A percentile compares a stretch with the other conserved stretches of the same genome.
Evolutionary conservation across 2,329 filamentous ascomycete species (phyloP).

Genomic region (Alternaria ventricosa): DNA sequence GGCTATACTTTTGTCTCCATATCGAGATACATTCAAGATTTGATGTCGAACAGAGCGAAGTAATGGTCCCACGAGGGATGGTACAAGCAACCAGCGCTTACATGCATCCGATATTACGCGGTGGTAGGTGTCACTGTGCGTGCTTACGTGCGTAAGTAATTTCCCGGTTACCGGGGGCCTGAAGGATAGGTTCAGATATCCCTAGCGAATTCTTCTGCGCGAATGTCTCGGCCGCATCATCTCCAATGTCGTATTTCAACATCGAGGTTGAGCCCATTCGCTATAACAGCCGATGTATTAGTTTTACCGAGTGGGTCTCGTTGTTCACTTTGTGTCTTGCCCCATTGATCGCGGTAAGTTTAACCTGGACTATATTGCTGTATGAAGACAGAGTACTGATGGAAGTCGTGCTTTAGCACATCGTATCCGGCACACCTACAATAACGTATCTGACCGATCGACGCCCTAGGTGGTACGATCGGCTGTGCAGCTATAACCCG

Average conservation of each 20-base stretch:
- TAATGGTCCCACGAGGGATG: neutral
- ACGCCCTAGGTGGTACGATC: constrained; percentile 39
- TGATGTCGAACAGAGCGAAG: neutral
- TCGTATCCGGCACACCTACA: constrained; percentile 33
- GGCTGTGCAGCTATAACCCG: constrained; percentile 43
- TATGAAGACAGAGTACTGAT: neutral
- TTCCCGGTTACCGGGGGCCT: neutral
- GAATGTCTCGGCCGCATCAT: neutral
- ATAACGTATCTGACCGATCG: constrained; percentile 22
- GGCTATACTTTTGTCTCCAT: neutral
- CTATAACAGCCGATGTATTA: constrained; percentile 12
- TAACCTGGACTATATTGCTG: neutral
- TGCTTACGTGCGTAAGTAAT: neutral
- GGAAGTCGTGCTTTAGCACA: constrained; percentile 15
- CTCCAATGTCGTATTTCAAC: neutral
- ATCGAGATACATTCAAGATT: neutral
- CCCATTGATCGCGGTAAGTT: constrained; percentile 34
- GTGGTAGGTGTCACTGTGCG: neutral
- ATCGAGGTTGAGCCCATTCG: constrained; percentile 5
- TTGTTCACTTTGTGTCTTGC: constrained; percentile 42
- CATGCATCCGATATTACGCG: neutral
- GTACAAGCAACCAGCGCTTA: neutral
- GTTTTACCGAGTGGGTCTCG: constrained; percentile 40
- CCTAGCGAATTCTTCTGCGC: neutral
- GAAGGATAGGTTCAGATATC: neutral